These are phyloP conservation scores for Spergularia bocconei DNA, from an alignment of 148 eudicot species.

Conservation along the genomic window DNA sequence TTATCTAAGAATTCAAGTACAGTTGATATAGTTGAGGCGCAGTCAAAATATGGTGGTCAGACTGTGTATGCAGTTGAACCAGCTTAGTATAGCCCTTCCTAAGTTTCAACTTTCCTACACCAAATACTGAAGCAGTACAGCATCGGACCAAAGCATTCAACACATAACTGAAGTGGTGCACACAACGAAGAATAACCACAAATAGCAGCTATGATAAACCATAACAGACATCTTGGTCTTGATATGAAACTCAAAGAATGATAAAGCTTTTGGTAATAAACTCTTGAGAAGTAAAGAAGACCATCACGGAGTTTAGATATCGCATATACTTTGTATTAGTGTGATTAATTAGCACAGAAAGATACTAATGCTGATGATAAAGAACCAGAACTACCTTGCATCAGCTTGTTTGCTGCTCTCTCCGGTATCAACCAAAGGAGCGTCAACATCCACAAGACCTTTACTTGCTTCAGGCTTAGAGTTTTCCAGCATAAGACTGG, in stretches of 20 bases:
- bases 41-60: not conserved
- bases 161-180: not conserved
- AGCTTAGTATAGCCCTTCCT: not conserved
- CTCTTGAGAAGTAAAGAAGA: no score
- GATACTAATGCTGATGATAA: not conserved
- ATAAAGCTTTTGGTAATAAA: no score
- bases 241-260: not conserved
- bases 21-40: no score
- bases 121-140: not conserved
- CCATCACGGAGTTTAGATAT: no score
- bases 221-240: not conserved
- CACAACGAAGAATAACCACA: not conserved
- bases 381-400: conserved; percentile 42
- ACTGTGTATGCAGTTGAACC: not conserved
- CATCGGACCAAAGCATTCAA: not conserved
- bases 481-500: conserved; percentile 36
- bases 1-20: no score
- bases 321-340: not conserved
- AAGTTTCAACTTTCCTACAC: not conserved
- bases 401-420: conserved; percentile 58
- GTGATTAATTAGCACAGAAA: not conserved
- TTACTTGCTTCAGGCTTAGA: conserved; percentile 52
- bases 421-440: conserved; percentile 77
- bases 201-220: not conserved
- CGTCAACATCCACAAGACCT: conserved; percentile 51